A percentile compares a stretch with the other conserved stretches of the same genome.
phyloP scores from a whole-genome alignment of 148 eudicot genomes.

The Heliamphora exappendiculata region DNA sequence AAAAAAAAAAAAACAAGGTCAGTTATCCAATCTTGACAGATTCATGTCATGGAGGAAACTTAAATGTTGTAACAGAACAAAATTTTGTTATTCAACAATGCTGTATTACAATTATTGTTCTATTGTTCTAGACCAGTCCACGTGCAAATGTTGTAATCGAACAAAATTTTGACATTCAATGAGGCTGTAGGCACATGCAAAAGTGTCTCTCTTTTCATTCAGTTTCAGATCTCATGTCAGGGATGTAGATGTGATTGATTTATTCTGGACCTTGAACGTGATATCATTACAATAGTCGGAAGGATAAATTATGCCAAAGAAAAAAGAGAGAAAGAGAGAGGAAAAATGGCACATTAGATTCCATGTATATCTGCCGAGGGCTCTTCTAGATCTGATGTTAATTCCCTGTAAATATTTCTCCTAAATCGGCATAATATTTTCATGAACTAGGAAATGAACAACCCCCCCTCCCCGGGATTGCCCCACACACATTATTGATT shows the following conservation, averaged over 20 bases:
- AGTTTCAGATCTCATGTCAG: background rate
- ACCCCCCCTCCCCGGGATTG: too few relatives aligned
- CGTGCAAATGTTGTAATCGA: background rate
- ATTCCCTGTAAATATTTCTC: background rate
- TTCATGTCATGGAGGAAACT: background rate
- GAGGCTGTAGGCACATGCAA: too few relatives aligned
- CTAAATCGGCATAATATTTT: background rate
- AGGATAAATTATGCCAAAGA: too few relatives aligned
- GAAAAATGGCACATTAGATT: background rate
- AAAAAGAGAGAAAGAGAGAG: too few relatives aligned
- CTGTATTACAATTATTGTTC: background rate
- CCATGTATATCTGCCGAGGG: background rate
- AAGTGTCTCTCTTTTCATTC: too few relatives aligned
- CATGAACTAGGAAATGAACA: background rate
- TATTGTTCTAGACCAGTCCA: too few relatives aligned
- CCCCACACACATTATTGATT: background rate
- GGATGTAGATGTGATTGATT: background rate
- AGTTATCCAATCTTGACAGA: constrained; percentile 6
- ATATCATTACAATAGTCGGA: too few relatives aligned
- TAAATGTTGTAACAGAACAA: background rate
- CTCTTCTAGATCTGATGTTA: background rate
- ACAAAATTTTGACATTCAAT: too few relatives aligned
- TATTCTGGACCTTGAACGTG: too few relatives aligned
- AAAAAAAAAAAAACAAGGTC: too few relatives aligned
- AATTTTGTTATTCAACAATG: background rate